phyloP scores from a whole-genome alignment of 2,329 filamentous ascomycete species.

The Aspergillus nomiae region DNA sequence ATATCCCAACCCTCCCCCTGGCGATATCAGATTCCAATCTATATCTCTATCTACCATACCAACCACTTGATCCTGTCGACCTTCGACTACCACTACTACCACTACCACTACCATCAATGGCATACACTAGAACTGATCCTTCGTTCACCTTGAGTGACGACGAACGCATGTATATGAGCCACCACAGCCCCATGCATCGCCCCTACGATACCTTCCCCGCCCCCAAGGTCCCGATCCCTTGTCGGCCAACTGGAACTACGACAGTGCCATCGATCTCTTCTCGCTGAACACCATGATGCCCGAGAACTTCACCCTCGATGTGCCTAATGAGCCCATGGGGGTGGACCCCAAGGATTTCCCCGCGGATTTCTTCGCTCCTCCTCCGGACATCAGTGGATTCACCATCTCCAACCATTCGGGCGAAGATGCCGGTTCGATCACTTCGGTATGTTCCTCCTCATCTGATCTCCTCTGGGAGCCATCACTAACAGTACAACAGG shows the following conservation, averaged over 20 bases:
- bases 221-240: slow-evolving; percentile 32
- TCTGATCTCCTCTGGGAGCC: not conserved
- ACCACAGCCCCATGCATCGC: slow-evolving; percentile 14
- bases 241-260: slow-evolving; percentile 39
- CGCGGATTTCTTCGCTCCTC: slow-evolving; percentile 32
- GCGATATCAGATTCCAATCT: not conserved
- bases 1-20: not conserved
- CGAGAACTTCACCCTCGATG: slow-evolving; percentile 32
- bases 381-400: slow-evolving; percentile 34
- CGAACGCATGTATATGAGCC: slow-evolving; percentile 18
- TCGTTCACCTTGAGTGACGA: slow-evolving; percentile 16
- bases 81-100: not conserved
- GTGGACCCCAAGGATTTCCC: slow-evolving; percentile 34
- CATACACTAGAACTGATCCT: slow-evolving; percentile 14
- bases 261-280: slow-evolving; percentile 38
- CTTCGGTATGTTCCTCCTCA: slow-evolving; percentile 21
- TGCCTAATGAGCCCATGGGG: slow-evolving; percentile 28
- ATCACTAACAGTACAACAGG: slow-evolving; percentile 21
- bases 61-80: not conserved
- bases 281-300: slow-evolving; percentile 34
- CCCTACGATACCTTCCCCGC: slow-evolving; percentile 14
- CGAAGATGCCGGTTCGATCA: slow-evolving; percentile 33
- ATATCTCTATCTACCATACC: not conserved
- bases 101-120: slow-evolving; percentile 8
- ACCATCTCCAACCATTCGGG: slow-evolving; percentile 30